Conservation (phyloP, 75 land plant species). For the Cunninghamia lanceolata region DNA sequence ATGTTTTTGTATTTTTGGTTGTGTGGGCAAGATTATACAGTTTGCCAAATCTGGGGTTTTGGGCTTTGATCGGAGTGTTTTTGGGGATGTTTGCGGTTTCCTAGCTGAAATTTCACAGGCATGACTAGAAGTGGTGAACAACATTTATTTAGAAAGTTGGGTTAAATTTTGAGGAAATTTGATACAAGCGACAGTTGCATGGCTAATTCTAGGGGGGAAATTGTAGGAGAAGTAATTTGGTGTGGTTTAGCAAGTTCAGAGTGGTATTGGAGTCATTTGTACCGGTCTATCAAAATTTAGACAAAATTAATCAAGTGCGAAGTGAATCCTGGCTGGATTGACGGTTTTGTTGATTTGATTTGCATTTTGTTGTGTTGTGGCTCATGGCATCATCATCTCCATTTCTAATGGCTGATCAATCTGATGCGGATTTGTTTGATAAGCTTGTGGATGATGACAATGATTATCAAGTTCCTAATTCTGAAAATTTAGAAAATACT, state of each 20-base stretch:
- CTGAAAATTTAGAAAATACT: neutral
- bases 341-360: constrained; percentile 3
- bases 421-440: constrained; percentile 79
- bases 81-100: neutral
- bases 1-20: neutral
- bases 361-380: neutral
- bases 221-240: neutral
- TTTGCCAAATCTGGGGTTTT: neutral
- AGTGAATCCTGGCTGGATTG: neutral
- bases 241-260: neutral
- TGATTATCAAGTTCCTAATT: constrained; percentile 21
- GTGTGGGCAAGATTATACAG: neutral
- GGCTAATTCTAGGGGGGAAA: neutral
- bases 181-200: neutral
- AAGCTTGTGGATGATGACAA: constrained; percentile 71
- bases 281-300: neutral
- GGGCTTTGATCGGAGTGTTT: neutral
- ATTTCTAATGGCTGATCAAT: constrained; percentile 60
- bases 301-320: neutral
- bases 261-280: neutral
- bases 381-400: constrained; percentile 37
- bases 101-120: neutral
- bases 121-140: neutral
- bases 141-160: neutral
- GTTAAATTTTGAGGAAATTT: neutral